These are phyloP conservation scores for Drechmeria coniospora DNA, from an alignment of 2,329 filamentous ascomycete species.

Conservation along the genomic window DNA sequence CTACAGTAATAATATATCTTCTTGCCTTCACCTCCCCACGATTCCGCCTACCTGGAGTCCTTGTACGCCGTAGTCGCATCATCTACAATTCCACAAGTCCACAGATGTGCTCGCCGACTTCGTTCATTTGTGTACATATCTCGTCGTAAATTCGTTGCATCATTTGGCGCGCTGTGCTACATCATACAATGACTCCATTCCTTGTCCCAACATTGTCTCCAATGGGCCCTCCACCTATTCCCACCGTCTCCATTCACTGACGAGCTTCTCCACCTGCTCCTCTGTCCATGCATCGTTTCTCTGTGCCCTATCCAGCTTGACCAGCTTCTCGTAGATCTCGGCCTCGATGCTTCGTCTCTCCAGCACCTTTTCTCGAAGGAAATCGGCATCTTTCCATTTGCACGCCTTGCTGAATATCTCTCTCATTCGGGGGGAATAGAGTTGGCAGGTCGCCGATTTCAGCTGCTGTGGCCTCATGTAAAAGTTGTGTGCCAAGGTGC, in stretches of 20 bases:
- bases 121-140: too few species aligned
- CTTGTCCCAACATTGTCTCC: neutral
- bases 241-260: conserved; percentile 43
- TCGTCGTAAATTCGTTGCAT: conserved; percentile 3
- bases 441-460: conserved; percentile 48
- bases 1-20: too few species aligned
- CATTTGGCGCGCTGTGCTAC: too few species aligned
- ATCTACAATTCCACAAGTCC: too few species aligned
- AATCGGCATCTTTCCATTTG: conserved; percentile 47
- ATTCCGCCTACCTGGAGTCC: too few species aligned
- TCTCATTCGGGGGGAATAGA: conserved; percentile 72
- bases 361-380: conserved; percentile 40
- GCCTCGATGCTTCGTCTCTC: conserved; percentile 46
- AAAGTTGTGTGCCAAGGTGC: conserved; percentile 48
- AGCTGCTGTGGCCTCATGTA: conserved; percentile 43
- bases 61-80: too few species aligned
- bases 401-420: conserved; percentile 54
- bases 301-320: conserved; percentile 22
- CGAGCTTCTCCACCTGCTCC: conserved; percentile 29
- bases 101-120: too few species aligned
- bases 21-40: neutral
- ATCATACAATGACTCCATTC: neutral
- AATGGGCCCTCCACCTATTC: conserved; percentile 23
- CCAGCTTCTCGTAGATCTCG: conserved; percentile 39
- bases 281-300: conserved; percentile 22